phyloP scores from a whole-genome alignment of 805 yeast species.

The Priceomyces carsonii region DNA sequence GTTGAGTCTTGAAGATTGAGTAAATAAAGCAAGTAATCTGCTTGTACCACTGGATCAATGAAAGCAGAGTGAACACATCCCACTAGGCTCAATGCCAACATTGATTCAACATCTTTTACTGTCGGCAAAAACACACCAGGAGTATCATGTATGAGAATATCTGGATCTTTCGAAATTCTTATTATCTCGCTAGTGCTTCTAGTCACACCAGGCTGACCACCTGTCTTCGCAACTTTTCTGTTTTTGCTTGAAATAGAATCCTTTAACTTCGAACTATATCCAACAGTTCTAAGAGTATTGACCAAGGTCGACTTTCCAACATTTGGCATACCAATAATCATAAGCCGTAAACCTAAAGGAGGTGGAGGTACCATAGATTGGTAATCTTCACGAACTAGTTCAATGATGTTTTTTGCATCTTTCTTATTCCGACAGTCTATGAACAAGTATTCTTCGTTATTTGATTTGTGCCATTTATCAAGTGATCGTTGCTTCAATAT shows the following conservation, averaged over 20 bases:
- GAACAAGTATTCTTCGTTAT: slow-evolving; percentile 39
- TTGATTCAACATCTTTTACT: slow-evolving; percentile 60
- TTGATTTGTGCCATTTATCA: slow-evolving; percentile 32
- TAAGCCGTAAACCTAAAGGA: slow-evolving; percentile 75
- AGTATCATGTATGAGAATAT: slow-evolving; percentile 76
- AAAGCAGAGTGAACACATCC: slow-evolving; percentile 70
- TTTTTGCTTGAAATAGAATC: slow-evolving; percentile 33
- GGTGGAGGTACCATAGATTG: slow-evolving; percentile 61
- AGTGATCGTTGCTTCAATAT: slow-evolving; percentile 37
- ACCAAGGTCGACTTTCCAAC: slow-evolving; percentile 94
- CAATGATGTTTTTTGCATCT: slow-evolving; percentile 54
- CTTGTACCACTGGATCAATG: slow-evolving; percentile 83
- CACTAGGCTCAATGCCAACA: slow-evolving; percentile 71
- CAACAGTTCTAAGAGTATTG: slow-evolving; percentile 61
- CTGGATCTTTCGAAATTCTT: slow-evolving; percentile 58
- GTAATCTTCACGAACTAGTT: slow-evolving; percentile 48
- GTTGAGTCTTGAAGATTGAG: slow-evolving; percentile 62
- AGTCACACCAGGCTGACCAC: slow-evolving; percentile 90
- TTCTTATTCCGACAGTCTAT: slow-evolving; percentile 56
- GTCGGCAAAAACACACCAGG: slow-evolving; percentile 92
- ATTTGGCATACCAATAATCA: slow-evolving; percentile 94
- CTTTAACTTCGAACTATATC: slow-evolving; percentile 24
- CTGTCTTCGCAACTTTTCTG: slow-evolving; percentile 78
- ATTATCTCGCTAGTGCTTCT: slow-evolving; percentile 75
- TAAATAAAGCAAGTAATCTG: slow-evolving; percentile 77